Conservation (phyloP, 495 filamentous ascomycete species). For the Beverwykella pulmonaria region DNA sequence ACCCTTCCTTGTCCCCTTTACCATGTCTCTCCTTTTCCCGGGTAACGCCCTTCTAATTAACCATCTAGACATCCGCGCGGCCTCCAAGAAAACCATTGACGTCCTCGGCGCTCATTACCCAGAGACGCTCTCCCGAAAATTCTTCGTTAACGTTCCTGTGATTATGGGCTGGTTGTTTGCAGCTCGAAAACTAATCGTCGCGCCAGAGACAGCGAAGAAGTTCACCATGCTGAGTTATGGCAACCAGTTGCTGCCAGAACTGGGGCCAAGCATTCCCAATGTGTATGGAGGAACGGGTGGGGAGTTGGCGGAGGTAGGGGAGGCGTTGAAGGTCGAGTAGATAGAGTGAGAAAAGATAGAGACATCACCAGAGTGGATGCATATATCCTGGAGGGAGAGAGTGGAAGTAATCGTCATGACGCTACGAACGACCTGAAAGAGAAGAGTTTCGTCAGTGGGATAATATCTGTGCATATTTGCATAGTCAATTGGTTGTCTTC, state of each 20-base stretch:
- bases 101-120: slow-evolving; percentile 79
- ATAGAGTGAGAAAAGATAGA: too few relatives aligned
- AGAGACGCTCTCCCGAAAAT: slow-evolving; percentile 84
- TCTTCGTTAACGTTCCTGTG: slow-evolving; percentile 86
- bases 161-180: slow-evolving; percentile 87
- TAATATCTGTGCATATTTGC: too few relatives aligned
- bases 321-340: slow-evolving; percentile 37
- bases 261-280: slow-evolving; percentile 61
- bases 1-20: background rate
- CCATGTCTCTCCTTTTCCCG: too few relatives aligned
- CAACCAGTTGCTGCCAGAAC: slow-evolving; percentile 64
- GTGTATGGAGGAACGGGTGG: slow-evolving; percentile 71
- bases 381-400: too few relatives aligned
- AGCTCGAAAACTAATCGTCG: slow-evolving; percentile 77
- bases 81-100: slow-evolving; percentile 75
- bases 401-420: too few relatives aligned
- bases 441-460: too few relatives aligned
- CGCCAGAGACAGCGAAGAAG: slow-evolving; percentile 79
- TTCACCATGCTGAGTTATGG: slow-evolving; percentile 82
- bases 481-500: too few relatives aligned
- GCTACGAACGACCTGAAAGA: too few relatives aligned
- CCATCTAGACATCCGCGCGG: slow-evolving; percentile 59
- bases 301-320: slow-evolving; percentile 36
- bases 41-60: background rate
- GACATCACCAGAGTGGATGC: too few relatives aligned